Conservation (phyloP, 345 rosid species). For the Pugionium cornutum region DNA sequence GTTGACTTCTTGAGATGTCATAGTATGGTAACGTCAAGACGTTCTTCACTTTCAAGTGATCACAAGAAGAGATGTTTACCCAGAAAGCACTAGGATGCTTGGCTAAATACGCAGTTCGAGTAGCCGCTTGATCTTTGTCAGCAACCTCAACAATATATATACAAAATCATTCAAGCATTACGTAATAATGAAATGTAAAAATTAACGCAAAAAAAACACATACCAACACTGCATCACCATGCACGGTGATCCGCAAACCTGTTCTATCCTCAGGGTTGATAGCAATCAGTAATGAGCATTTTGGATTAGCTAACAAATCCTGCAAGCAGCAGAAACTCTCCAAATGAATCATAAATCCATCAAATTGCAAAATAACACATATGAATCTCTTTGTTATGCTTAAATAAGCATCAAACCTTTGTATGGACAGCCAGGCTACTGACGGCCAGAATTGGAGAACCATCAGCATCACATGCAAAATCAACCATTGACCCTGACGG, state of each 20-base stretch:
- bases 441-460: slow-evolving; percentile 78
- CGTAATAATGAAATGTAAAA: slow-evolving; percentile 4
- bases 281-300: slow-evolving; percentile 84
- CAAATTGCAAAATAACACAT: no score
- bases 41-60: slow-evolving; percentile 8
- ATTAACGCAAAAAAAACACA: slow-evolving; percentile 29
- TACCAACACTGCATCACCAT: slow-evolving; percentile 85
- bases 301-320: slow-evolving; percentile 80
- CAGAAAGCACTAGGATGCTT: slow-evolving; percentile 93
- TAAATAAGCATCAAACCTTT: slow-evolving; percentile 52
- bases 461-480: slow-evolving; percentile 84
- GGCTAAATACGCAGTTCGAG: slow-evolving; percentile 75
- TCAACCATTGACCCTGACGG: slow-evolving; percentile 95
- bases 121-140: slow-evolving; percentile 58
- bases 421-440: slow-evolving; percentile 86
- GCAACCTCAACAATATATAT: slow-evolving; percentile 55
- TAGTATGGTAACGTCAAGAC: background rate
- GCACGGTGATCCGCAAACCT: slow-evolving; percentile 76
- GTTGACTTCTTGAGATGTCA: slow-evolving; percentile 14
- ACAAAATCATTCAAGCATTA: slow-evolving; percentile 2
- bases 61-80: slow-evolving; percentile 51
- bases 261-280: slow-evolving; percentile 88
- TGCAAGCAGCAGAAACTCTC: slow-evolving; percentile 42
- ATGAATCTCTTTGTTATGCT: background rate
- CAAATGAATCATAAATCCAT: background rate